phyloP scores from a whole-genome alignment of 257 asterid genomes.

The Ehretia macrophylla region DNA sequence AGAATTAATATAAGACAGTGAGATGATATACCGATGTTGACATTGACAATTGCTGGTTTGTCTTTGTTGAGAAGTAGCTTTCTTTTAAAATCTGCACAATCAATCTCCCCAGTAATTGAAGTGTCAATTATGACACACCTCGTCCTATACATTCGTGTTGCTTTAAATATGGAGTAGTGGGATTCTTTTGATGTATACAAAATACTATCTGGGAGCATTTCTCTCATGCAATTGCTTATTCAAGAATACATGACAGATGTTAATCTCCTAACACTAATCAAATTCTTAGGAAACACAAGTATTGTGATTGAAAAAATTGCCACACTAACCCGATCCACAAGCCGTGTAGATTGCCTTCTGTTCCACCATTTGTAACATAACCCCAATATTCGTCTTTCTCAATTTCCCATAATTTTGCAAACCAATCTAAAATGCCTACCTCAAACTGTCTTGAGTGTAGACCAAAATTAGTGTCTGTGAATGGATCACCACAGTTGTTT shows the following conservation, averaged over 20 bases:
- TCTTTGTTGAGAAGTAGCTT: slow-evolving; percentile 17
- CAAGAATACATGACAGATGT: no score
- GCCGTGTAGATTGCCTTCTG: slow-evolving; percentile 27
- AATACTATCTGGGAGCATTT: slow-evolving; percentile 11
- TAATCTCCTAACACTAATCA: no score
- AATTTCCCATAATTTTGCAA: slow-evolving; percentile 21
- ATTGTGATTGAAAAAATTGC: no score
- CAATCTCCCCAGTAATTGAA: slow-evolving; percentile 15
- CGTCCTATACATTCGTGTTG: slow-evolving; percentile 21
- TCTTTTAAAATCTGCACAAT: slow-evolving; percentile 15
- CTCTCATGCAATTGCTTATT: slow-evolving; percentile 11
- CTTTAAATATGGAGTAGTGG: slow-evolving; percentile 17
- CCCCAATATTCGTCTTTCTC: slow-evolving; percentile 25
- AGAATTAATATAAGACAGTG: no score
- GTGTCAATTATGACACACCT: slow-evolving; percentile 7
- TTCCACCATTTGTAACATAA: slow-evolving; percentile 25
- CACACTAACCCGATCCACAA: slow-evolving; percentile 20
- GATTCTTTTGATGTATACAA: slow-evolving; percentile 21
- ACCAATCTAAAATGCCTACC: slow-evolving; percentile 23
- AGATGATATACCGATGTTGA: slow-evolving; percentile 9
- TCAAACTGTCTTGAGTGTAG: slow-evolving; percentile 25
- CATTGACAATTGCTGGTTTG: slow-evolving; percentile 23
- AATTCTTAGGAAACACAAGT: no score
- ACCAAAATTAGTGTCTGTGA: slow-evolving; percentile 14
- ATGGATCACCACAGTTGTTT: slow-evolving; percentile 29